Conservation (phyloP, 257 asterid species). For the Salvia miltiorrhiza region DNA sequence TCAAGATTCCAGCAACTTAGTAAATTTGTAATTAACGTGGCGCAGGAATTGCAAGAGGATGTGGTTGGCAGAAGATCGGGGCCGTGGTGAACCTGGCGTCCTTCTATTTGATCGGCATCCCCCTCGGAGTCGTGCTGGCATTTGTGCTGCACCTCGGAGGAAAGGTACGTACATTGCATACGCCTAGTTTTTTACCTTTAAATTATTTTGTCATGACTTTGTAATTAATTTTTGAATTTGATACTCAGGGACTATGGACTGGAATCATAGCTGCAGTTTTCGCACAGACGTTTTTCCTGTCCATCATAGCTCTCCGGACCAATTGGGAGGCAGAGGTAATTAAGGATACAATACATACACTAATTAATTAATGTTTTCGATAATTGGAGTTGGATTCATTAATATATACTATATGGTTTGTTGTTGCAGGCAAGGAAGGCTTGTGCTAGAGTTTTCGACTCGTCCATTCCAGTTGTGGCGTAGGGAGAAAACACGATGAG, state of each 20-base stretch:
- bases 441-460: slow-evolving; percentile 37
- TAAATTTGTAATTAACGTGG: background rate
- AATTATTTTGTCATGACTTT: background rate
- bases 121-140: slow-evolving; percentile 47
- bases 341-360: too few species aligned
- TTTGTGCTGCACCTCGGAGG: slow-evolving; percentile 60
- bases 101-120: slow-evolving; percentile 61
- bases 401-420: too few species aligned
- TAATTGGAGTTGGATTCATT: too few species aligned
- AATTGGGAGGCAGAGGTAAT: slow-evolving; percentile 72
- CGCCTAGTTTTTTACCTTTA: background rate
- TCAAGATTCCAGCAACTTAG: too few species aligned
- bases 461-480: slow-evolving; percentile 35
- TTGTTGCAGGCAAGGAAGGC: slow-evolving; percentile 52
- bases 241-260: slow-evolving; percentile 55
- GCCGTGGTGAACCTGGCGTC: slow-evolving; percentile 61
- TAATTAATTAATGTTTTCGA: too few species aligned
- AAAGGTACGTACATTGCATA: slow-evolving; percentile 50
- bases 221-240: background rate
- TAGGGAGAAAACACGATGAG: background rate
- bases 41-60: slow-evolving; percentile 58
- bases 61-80: slow-evolving; percentile 81
- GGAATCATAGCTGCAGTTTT: slow-evolving; percentile 59
- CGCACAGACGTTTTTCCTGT: slow-evolving; percentile 49
- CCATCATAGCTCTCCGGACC: slow-evolving; percentile 42